A percentile compares a stretch with the other conserved stretches of the same genome.
Evolutionary conservation across 1,284 basidiomycete species (phyloP).

Genomic region (Trametes sp.): DNA sequence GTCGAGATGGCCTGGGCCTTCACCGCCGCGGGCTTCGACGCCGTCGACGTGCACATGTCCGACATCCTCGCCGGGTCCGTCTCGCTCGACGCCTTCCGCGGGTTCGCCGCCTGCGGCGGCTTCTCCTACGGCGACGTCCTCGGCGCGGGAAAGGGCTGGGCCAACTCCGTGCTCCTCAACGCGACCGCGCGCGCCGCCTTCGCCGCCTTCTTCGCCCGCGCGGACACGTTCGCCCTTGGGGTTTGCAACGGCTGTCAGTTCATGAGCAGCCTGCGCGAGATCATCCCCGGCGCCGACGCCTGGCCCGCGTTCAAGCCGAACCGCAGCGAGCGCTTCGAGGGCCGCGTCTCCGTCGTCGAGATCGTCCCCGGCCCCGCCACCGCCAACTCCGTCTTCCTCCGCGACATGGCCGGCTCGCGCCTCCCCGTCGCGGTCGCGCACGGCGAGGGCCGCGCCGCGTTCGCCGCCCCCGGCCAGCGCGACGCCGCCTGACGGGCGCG

Average conservation of each 20-base stretch:
- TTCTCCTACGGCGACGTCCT: conserved; percentile 99
- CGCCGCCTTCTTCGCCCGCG: conserved; percentile 79
- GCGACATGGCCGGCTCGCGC: conserved; percentile 86
- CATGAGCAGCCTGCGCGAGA: conserved; percentile 85
- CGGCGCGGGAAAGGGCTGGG: conserved; percentile 98
- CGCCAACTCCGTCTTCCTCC: conserved; percentile 81
- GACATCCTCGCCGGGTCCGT: conserved; percentile 85
- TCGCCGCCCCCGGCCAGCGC: conserved; percentile 54
- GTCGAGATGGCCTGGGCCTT: conserved; percentile 99
- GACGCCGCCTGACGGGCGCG: conserved; percentile 77
- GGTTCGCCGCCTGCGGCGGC: conserved; percentile 95
- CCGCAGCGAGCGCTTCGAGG: conserved; percentile 91
- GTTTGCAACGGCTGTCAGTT: conserved; percentile 99
- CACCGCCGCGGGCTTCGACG: conserved; percentile 90
- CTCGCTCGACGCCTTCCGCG: conserved; percentile 77
- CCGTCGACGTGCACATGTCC: conserved; percentile 98
- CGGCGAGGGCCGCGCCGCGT: conserved; percentile 91
- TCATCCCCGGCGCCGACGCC: conserved; percentile 85
- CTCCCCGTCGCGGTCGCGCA: conserved; percentile 96
- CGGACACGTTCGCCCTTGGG: conserved; percentile 88
- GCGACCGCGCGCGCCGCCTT: conserved; percentile 80
- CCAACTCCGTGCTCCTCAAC: conserved; percentile 91
- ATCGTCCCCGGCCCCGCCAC: conserved; percentile 68
- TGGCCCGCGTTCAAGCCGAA: conserved; percentile 97
- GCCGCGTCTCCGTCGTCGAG: conserved; percentile 82